phyloP scores from a whole-genome alignment of 129 eudicot genomes.

The Centella asiatica region DNA sequence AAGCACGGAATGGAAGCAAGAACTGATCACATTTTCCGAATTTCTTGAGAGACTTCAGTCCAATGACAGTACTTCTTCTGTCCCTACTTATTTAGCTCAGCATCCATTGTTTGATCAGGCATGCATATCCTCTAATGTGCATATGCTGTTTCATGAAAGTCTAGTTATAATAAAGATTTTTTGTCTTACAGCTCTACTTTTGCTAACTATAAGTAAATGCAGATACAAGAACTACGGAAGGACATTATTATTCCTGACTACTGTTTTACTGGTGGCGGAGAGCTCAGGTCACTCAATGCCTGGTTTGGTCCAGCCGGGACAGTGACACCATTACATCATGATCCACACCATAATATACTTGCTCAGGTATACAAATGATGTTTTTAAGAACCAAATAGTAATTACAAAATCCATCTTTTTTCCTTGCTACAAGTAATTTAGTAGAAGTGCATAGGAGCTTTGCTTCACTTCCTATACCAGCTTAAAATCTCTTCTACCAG shows the following conservation, averaged over 20 bases:
- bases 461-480: no score
- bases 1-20: conserved; percentile 93
- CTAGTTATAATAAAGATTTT: neutral
- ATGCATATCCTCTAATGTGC: conserved; percentile 32
- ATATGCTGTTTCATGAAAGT: conserved; percentile 15
- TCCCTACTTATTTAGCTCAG: conserved; percentile 86
- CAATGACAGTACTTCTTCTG: conserved; percentile 35
- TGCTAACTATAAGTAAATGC: conserved; percentile 14
- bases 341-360: conserved; percentile 95
- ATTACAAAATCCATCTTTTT: no score
- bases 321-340: conserved; percentile 97
- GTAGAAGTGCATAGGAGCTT: no score
- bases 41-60: conserved; percentile 82
- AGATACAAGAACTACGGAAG: conserved; percentile 84
- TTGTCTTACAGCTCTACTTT: neutral
- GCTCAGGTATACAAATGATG: conserved; percentile 58
- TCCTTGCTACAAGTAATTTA: no score
- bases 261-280: conserved; percentile 93
- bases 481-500: no score
- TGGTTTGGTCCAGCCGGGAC: conserved; percentile 99
- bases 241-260: conserved; percentile 91
- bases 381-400: no score
- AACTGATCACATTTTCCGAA: conserved; percentile 79
- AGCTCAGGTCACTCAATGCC: conserved; percentile 79
- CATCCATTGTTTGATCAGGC: conserved; percentile 99